Conservation (phyloP, 129 eudicot species). For the Flaveria ramosissima region DNA sequence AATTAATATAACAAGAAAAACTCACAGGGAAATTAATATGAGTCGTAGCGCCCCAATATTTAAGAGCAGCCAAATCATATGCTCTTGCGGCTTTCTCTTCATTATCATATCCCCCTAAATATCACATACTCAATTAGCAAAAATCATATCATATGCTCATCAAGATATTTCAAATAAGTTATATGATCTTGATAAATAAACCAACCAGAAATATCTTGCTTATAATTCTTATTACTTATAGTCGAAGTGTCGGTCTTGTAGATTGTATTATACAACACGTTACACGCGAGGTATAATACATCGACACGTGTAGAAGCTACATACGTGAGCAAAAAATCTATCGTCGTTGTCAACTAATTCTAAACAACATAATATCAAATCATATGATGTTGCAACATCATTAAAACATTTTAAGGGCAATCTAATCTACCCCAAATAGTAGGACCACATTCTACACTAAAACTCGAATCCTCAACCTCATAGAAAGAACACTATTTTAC, state of each 20-base stretch:
- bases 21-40: slow-evolving; percentile 86
- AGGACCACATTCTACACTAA: too few relatives aligned
- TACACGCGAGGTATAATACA: neutral
- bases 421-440: too few relatives aligned
- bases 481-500: too few relatives aligned
- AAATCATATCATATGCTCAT: neutral
- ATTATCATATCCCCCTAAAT: slow-evolving; percentile 88
- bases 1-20: neutral
- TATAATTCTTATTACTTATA: neutral
- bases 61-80: slow-evolving; percentile 92
- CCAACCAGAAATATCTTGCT: neutral
- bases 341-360: neutral
- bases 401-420: too few relatives aligned
- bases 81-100: slow-evolving; percentile 98
- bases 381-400: neutral
- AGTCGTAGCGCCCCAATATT: slow-evolving; percentile 93
- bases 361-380: neutral
- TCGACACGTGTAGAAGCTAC: neutral
- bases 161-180: neutral
- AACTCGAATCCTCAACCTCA: too few relatives aligned
- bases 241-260: neutral
- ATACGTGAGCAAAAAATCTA: neutral
- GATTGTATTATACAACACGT: neutral
- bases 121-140: slow-evolving; percentile 1
- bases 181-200: neutral